Percentiles rank a stretch among this genome's conserved stretches.
phyloP scores from a whole-genome alignment of 176 grass and related monocot genomes.

The Pontederia crassipes region DNA sequence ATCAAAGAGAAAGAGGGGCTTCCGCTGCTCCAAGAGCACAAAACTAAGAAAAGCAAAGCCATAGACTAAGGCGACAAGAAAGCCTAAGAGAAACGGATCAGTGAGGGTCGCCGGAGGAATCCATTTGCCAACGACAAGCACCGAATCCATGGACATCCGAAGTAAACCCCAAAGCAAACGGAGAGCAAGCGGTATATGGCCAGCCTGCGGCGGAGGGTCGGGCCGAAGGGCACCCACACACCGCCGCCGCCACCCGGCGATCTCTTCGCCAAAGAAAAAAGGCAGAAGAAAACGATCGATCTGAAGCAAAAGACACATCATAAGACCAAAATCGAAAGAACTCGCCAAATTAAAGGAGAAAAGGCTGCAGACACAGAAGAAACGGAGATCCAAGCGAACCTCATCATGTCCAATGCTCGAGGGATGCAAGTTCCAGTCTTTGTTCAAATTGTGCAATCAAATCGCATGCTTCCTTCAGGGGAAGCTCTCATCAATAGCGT shows the following conservation, averaged over 20 bases:
- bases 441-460: not conserved
- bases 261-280: not conserved
- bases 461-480: not conserved
- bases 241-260: not conserved
- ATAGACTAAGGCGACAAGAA: too few species aligned
- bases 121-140: too few species aligned
- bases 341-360: not conserved
- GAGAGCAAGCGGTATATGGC: too few species aligned
- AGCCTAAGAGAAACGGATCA: too few species aligned
- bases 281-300: not conserved
- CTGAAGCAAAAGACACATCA: not conserved
- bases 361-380: not conserved
- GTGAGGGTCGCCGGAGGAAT: too few species aligned
- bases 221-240: too few species aligned
- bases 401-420: slow-evolving; percentile 3
- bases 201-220: too few species aligned
- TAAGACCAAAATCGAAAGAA: not conserved
- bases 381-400: not conserved
- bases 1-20: too few species aligned
- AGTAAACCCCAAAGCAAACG: too few species aligned
- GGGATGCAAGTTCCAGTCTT: not conserved
- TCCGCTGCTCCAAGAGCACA: too few species aligned
- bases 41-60: too few species aligned
- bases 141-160: too few species aligned
- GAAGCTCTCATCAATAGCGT: not conserved